These are phyloP conservation scores for Phialophora macrospora DNA, from an alignment of 2,329 filamentous ascomycete species.

Conservation along the genomic window DNA sequence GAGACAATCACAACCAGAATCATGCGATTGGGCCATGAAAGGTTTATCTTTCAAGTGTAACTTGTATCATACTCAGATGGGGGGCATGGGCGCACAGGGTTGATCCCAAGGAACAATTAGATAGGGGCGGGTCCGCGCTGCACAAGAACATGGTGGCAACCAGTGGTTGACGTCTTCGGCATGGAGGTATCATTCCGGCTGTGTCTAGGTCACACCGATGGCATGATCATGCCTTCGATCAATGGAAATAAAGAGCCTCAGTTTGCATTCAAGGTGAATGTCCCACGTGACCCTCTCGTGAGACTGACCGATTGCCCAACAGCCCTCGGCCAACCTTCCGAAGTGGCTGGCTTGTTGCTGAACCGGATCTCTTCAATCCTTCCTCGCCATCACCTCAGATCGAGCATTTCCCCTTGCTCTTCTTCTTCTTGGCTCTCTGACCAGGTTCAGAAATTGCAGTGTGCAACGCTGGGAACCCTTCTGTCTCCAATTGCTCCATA, in stretches of 20 bases:
- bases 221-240: not conserved
- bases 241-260: not conserved
- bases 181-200: not conserved
- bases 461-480: not conserved
- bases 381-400: not conserved
- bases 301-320: not conserved
- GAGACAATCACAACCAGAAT: slow-evolving; percentile 9
- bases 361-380: not conserved
- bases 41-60: not conserved
- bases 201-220: not conserved
- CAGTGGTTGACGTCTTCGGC: not conserved
- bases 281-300: not conserved
- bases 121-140: not conserved
- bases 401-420: not conserved
- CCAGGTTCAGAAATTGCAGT: not conserved
- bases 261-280: not conserved
- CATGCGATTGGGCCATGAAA: slow-evolving; percentile 10
- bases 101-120: slow-evolving; percentile 12
- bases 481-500: not conserved
- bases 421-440: not conserved
- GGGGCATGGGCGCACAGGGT: slow-evolving; percentile 3
- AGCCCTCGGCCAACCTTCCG: not conserved
- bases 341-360: not conserved
- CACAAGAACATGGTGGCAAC: not conserved
- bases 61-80: slow-evolving; percentile 17